Evolutionary conservation across 1,284 basidiomycete species (phyloP).

Genomic region (Trametes pubescens): DNA sequence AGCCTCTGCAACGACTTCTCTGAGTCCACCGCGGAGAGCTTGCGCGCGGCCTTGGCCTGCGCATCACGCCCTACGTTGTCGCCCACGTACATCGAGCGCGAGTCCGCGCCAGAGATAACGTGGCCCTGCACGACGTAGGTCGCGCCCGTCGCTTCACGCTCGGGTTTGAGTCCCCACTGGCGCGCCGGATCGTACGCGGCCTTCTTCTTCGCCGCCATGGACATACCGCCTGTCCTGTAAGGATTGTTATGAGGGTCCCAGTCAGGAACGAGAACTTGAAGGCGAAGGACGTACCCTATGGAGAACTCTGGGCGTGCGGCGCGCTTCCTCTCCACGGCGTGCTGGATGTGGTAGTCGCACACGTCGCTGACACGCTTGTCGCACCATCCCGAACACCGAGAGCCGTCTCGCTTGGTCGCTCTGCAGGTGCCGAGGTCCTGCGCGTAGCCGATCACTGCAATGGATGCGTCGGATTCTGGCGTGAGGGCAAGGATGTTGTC

Average conservation of each 20-base stretch:
- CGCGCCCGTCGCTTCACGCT: conserved; percentile 54
- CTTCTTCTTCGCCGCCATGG: conserved; percentile 57
- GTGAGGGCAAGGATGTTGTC: conserved; percentile 89
- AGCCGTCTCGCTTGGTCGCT: conserved; percentile 81
- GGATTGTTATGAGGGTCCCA: conserved; percentile 7
- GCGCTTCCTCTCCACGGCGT: conserved; percentile 78
- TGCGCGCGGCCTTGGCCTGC: conserved; percentile 74
- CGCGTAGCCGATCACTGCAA: conserved; percentile 87
- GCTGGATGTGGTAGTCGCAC: conserved; percentile 91
- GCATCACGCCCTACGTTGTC: conserved; percentile 80
- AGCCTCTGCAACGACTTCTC: conserved; percentile 68
- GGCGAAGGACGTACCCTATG: conserved; percentile 58
- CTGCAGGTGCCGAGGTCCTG: conserved; percentile 87
- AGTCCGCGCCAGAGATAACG: conserved; percentile 57
- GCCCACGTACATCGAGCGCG: conserved; percentile 56
- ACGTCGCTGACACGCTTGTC: conserved; percentile 84
- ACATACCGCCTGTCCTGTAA: conserved; percentile 74
- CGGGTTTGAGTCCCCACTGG: conserved; percentile 77
- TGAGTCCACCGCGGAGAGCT: conserved; percentile 61
- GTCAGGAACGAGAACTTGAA: conserved; percentile 1
- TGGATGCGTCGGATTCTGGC: conserved; percentile 81
- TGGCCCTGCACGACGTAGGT: conserved; percentile 86
- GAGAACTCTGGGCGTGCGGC: conserved; percentile 86
- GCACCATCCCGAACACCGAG: conserved; percentile 85
- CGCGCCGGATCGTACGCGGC: conserved; percentile 68